These are phyloP conservation scores for Earliella scabrosa DNA, from an alignment of 1,284 basidiomycete genomes.

Conservation along the genomic window DNA sequence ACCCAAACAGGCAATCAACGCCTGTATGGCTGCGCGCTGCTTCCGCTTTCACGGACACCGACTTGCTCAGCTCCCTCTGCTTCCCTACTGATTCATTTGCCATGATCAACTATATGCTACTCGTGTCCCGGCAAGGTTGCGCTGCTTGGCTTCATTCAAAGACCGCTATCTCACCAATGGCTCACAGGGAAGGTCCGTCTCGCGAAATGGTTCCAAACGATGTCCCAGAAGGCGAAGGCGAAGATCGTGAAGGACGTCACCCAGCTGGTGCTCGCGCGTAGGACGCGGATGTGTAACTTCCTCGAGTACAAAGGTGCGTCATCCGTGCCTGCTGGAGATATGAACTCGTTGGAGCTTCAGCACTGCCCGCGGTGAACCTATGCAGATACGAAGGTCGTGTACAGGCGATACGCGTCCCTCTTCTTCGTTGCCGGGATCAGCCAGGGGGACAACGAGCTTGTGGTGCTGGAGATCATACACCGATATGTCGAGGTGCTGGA, in stretches of 20 bases:
- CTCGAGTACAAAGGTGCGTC: constrained; percentile 95
- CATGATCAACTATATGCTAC: constrained; percentile 58
- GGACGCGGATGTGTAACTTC: constrained; percentile 99
- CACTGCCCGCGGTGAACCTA: neutral
- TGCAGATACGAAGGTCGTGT: constrained; percentile 91
- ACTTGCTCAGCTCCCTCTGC: neutral
- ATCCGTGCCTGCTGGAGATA: neutral
- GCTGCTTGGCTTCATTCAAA: neutral
- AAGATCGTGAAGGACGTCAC: constrained; percentile 99
- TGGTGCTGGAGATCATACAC: constrained; percentile 97
- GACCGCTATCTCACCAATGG: neutral
- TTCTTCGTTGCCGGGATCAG: constrained; percentile 98
- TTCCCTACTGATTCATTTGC: neutral
- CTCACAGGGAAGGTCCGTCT: constrained; percentile 91
- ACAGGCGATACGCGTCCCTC: constrained; percentile 95
- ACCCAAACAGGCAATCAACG: constrained; percentile 25
- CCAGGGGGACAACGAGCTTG: constrained; percentile 88
- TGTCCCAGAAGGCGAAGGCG: constrained; percentile 91
- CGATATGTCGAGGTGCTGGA: constrained; percentile 99
- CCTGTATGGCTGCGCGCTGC: neutral
- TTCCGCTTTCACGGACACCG: neutral
- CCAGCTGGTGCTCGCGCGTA: constrained; percentile 93
- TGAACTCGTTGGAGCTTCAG: neutral
- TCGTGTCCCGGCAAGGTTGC: constrained; percentile 90
- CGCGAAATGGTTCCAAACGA: constrained; percentile 98